phyloP scores from a whole-genome alignment of 2,329 filamentous ascomycete genomes.

The Delphinella strobiligena region DNA sequence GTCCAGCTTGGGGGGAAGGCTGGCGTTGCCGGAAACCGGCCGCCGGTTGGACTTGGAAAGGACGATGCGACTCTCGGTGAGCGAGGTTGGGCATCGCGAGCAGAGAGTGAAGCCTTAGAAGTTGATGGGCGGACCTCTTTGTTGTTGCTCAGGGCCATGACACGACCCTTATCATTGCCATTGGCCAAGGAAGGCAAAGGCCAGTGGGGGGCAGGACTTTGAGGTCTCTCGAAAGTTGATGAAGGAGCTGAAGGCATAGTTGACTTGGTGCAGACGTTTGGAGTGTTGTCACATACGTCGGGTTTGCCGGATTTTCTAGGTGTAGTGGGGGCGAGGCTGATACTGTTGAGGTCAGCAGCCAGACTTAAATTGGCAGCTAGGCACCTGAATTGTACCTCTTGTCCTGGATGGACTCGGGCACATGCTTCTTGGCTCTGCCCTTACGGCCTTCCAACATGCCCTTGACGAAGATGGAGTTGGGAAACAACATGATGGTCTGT shows the following conservation, averaged over 20 bases:
- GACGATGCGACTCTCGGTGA: neutral
- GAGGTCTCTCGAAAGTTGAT: constrained; percentile 3
- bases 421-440: no score
- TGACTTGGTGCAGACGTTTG: no score
- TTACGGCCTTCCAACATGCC: no score
- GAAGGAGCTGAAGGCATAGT: constrained; percentile 5
- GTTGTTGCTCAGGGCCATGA: neutral
- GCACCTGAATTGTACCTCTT: no score
- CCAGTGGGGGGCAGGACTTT: constrained; percentile 3
- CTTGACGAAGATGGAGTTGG: no score
- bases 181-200: neutral
- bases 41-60: neutral
- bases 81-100: neutral
- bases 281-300: no score
- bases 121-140: neutral
- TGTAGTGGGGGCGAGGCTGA: no score
- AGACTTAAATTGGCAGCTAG: no score
- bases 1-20: constrained; percentile 20
- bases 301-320: no score
- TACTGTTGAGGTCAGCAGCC: no score
- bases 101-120: neutral
- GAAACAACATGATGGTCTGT: no score
- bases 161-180: neutral
- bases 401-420: no score
- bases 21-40: constrained; percentile 10